Evolutionary conservation across 2,329 filamentous ascomycete species (phyloP).

Genomic region (Davidsoniella eucalypti): DNA sequence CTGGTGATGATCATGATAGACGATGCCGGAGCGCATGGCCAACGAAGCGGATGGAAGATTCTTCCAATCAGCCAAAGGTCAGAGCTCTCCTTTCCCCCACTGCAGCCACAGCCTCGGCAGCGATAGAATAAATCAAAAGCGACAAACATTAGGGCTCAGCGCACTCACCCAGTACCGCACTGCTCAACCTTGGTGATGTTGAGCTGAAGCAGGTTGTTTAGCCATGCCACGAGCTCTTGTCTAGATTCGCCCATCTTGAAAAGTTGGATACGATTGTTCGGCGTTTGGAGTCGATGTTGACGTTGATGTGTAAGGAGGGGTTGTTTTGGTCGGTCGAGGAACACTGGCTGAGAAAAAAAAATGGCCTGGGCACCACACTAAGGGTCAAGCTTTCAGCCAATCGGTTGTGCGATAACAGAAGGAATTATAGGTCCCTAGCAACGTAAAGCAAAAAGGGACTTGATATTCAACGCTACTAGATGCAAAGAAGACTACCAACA

Average conservation of each 20-base stretch:
- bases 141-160: neutral
- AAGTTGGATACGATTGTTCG: constrained; percentile 3
- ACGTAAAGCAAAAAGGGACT: constrained; percentile 7
- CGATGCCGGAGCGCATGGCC: too few species aligned
- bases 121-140: too few species aligned
- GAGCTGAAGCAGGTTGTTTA: constrained; percentile 93
- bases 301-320: constrained; percentile 10
- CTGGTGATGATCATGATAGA: too few species aligned
- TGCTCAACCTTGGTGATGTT: constrained; percentile 99
- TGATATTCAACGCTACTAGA: constrained; percentile 12
- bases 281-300: constrained; percentile 1
- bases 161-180: constrained; percentile 81
- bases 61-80: too few species aligned
- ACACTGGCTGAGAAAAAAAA: constrained; percentile 6
- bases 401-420: constrained; percentile 2
- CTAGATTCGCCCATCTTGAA: constrained; percentile 50
- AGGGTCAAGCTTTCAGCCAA: constrained; percentile 8
- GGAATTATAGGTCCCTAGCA: neutral
- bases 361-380: constrained; percentile 1
- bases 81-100: too few species aligned
- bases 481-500: constrained; percentile 2
- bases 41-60: too few species aligned
- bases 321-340: constrained; percentile 1
- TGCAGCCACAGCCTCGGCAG: too few species aligned
- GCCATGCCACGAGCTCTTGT: constrained; percentile 91